A percentile compares a stretch with the other conserved stretches of the same genome.
phyloP scores from a whole-genome alignment of 106 monocot genomes.

The Vanilla planifolia region DNA sequence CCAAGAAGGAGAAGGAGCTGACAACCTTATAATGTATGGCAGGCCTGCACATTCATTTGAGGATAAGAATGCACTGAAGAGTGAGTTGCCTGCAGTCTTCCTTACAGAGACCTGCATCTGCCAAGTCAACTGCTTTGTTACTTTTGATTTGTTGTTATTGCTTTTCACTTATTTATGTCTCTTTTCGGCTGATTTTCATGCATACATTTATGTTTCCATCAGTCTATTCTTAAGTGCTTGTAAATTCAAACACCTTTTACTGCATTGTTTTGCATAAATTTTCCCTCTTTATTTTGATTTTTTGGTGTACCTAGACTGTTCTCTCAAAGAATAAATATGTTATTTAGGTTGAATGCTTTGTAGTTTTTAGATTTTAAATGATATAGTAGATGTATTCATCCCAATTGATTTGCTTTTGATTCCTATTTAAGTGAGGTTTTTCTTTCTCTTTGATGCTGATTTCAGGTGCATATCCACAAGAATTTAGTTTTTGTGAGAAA shows the following conservation, averaged over 20 bases:
- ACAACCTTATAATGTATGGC: constrained; percentile 47
- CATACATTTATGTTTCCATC: background rate
- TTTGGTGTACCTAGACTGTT: no score
- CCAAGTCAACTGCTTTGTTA: background rate
- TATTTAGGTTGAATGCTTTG: no score
- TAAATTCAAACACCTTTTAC: no score
- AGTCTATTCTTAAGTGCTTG: background rate
- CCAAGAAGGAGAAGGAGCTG: constrained; percentile 41
- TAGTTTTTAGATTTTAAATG: no score
- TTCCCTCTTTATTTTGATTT: no score
- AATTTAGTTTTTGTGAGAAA: constrained; percentile 83
- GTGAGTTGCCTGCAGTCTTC: constrained; percentile 38
- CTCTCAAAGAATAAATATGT: no score
- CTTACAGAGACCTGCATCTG: background rate
- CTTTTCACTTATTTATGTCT: background rate
- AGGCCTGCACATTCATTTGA: constrained; percentile 63
- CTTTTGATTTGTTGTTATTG: background rate
- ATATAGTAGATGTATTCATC: no score
- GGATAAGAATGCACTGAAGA: constrained; percentile 77
- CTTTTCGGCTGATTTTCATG: background rate
- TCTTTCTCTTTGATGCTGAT: background rate
- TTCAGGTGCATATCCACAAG: constrained; percentile 70
- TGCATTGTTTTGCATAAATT: no score
- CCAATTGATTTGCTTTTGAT: no score
- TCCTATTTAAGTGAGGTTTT: no score